A percentile compares a stretch with the other conserved stretches of the same genome.
These are phyloP conservation scores for Litchi chinensis DNA, from an alignment of 345 rosid genomes.

Conservation along the genomic window DNA sequence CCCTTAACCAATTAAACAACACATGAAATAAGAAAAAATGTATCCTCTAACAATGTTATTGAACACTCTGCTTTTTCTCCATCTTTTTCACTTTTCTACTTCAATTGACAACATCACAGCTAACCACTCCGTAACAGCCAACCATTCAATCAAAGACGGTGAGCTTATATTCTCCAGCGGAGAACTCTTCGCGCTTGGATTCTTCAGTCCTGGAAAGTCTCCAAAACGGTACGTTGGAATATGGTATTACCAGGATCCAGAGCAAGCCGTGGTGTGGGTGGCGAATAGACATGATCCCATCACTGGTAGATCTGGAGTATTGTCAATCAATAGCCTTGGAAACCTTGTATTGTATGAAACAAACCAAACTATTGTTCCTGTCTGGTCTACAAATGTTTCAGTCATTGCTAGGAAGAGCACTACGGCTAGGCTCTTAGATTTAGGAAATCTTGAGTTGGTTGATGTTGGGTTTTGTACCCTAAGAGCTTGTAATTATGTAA, in stretches of 20 bases:
- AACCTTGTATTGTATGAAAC: conserved; percentile 37
- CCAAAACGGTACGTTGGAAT: conserved; percentile 65
- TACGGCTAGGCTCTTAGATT: conserved; percentile 51
- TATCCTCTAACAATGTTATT: not conserved
- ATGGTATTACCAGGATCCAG: conserved; percentile 61
- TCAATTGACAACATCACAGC: conserved; percentile 31
- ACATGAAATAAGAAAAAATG: conserved; percentile 12
- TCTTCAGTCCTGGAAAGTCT: conserved; percentile 57
- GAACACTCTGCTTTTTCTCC: conserved; percentile 13
- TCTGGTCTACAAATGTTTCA: conserved; percentile 58
- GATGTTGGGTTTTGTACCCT: no score
- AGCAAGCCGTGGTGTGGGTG: conserved; percentile 67
- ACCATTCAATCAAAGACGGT: conserved; percentile 46
- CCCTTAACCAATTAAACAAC: no score
- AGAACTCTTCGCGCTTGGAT: conserved; percentile 56
- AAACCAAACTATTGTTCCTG: conserved; percentile 29
- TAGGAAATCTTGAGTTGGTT: conserved; percentile 67
- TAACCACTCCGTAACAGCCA: conserved; percentile 28
- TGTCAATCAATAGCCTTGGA: conserved; percentile 44
- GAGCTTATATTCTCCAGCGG: conserved; percentile 43
- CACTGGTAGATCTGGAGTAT: conserved; percentile 39
- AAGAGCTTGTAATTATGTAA: no score
- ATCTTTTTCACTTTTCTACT: conserved; percentile 25
- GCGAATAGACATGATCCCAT: conserved; percentile 70
- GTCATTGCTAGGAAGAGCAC: conserved; percentile 20